Base-by-base conservation (phyloP, 352 stramenopile genomes). In the Elongisporangium prolatum region DNA sequence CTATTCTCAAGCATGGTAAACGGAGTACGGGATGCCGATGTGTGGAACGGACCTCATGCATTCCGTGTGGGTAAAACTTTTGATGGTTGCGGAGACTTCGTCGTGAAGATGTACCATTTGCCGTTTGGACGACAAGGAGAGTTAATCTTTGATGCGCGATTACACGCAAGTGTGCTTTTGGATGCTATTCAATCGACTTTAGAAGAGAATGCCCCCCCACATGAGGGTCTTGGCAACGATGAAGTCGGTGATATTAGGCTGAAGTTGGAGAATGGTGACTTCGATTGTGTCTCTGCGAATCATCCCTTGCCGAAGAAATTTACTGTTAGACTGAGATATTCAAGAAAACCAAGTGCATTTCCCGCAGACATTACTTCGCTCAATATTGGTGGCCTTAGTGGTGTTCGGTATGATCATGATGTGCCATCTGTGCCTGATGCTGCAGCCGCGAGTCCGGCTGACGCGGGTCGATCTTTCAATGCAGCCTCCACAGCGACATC, bases 71-170 rank as follows among this genome's bases (percentile, higher is more conserved):
- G 56, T 47, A 84, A 81, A 50, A 82, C 74, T 14, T 72, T 93
- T 22, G 44, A 72, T 17, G 68, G 80, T 49, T 91, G 84, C 62
- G 72, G 72, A 25, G 86, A 95, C 49, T 65, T 95, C 18, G 50
- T 76, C 22, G 63, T 95, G 21, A 91, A 92, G 63, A 94, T 95
- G 84, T 95, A 95, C 56, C 82, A 95, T 57, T 69, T 95, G 57
- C 86, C 86, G n/a, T 92, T 91, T 48, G 86, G 84, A 16, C 75
- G 81, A 47, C 83, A 92, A 57, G 86, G 86, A 7, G 80, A 95
- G 52, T 51, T 94, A n/a, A 72, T 95, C 28, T 77, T 95, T 40
- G 86, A 95, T 50, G 77, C 64, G 18, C 77, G 86, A 24, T 56
- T 95, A 8, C 83, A 93, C 28, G 71, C 78, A 4, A 90, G 76